A percentile compares a stretch with the other conserved stretches of the same genome.
These are phyloP conservation scores for Isabelozyma rhagii DNA, from an alignment of 805 yeast species.

Conservation along the genomic window DNA sequence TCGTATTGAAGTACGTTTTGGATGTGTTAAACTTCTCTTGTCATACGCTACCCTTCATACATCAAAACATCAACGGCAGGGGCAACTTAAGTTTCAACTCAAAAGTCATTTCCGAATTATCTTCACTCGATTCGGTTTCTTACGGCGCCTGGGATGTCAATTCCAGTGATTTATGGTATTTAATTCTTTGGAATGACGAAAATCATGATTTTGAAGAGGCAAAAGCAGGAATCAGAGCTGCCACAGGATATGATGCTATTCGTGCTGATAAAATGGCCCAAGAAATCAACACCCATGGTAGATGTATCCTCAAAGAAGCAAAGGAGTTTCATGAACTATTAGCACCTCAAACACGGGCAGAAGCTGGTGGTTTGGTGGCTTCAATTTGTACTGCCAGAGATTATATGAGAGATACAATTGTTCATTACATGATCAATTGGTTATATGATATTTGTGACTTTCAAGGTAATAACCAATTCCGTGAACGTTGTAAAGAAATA, in stretches of 20 bases:
- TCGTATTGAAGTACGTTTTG: constrained; percentile 40
- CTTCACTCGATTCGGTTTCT: constrained; percentile 25
- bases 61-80: constrained; percentile 23
- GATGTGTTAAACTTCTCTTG: constrained; percentile 40
- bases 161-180: constrained; percentile 33
- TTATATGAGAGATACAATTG: constrained; percentile 45
- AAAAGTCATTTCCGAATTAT: constrained; percentile 22
- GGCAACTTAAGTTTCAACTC: constrained; percentile 17
- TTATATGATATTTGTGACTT: constrained; percentile 34
- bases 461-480: constrained; percentile 17
- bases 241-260: constrained; percentile 19
- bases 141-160: constrained; percentile 36
- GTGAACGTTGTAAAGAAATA: constrained; percentile 13
- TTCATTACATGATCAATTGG: constrained; percentile 50
- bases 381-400: constrained; percentile 52
- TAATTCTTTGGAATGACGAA: constrained; percentile 79
- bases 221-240: constrained; percentile 39
- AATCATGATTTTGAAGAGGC: constrained; percentile 61
- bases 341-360: constrained; percentile 36
- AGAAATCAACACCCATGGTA: constrained; percentile 48
- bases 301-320: constrained; percentile 43
- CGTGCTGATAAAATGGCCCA: constrained; percentile 37
- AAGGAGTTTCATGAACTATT: constrained; percentile 17
- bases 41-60: constrained; percentile 40
- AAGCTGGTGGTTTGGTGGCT: constrained; percentile 52